phyloP scores from a whole-genome alignment of 2,329 filamentous ascomycete genomes.

The Sporothrix euskadiensis region DNA sequence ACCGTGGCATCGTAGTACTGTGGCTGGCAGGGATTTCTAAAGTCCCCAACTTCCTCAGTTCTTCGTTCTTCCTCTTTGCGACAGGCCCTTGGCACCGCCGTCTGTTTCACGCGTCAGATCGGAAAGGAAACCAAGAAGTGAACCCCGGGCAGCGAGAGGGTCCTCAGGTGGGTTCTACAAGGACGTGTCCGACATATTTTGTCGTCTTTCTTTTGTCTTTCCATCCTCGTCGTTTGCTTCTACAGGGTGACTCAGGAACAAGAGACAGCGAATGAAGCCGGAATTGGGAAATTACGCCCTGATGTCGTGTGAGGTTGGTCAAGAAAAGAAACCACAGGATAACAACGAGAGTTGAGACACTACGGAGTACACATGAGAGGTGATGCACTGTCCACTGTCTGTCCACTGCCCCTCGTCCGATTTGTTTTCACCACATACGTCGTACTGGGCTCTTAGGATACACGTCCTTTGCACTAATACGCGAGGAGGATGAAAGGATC shows the following conservation, averaged over 20 bases:
- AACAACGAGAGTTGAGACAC: background rate
- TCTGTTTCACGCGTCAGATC: constrained; percentile 20
- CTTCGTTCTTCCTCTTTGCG: background rate
- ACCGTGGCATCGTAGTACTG: background rate
- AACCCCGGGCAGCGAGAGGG: background rate
- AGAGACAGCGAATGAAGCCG: constrained; percentile 8
- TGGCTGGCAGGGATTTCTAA: background rate
- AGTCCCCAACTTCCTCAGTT: background rate
- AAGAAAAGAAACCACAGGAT: background rate
- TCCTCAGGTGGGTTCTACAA: background rate
- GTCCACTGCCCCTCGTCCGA: background rate
- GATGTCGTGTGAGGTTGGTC: constrained; percentile 16
- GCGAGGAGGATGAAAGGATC: background rate
- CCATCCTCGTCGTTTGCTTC: background rate
- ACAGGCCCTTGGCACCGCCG: constrained; percentile 23
- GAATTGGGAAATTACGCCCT: background rate
- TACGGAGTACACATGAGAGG: background rate
- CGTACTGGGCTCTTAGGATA: no score
- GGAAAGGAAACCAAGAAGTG: background rate
- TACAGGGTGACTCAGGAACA: constrained; percentile 7
- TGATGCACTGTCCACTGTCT: background rate
- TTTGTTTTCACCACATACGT: background rate
- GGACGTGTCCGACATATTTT: background rate
- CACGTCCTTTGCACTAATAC: background rate
- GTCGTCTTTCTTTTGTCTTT: background rate